Percentiles rank a stretch among this genome's conserved stretches.
These are phyloP conservation scores for Nicotiana noctiflora DNA, from an alignment of 257 asterid species.

Conservation along the genomic window DNA sequence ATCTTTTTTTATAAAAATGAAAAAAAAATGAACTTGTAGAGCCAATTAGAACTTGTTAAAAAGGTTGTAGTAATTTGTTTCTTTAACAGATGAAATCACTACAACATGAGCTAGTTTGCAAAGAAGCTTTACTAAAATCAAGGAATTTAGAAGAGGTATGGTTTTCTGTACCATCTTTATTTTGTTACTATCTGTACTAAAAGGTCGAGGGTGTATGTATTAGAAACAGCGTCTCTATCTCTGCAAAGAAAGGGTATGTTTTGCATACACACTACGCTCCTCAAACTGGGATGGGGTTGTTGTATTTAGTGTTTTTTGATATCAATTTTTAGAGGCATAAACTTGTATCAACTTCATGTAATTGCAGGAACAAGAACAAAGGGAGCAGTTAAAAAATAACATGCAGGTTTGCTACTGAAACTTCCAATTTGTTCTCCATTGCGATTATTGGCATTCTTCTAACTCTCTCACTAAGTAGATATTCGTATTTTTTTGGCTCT, in stretches of 20 bases:
- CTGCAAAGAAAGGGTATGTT: too few species aligned
- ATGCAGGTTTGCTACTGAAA: constrained; percentile 15
- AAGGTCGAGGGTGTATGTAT: background rate
- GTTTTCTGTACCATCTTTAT: background rate
- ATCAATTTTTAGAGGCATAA: background rate
- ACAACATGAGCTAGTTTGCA: constrained; percentile 70
- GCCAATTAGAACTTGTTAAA: background rate
- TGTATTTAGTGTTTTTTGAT: too few species aligned
- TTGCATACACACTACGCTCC: too few species aligned
- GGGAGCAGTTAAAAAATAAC: constrained; percentile 7
- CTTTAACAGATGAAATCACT: constrained; percentile 50
- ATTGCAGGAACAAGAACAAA: constrained; percentile 30
- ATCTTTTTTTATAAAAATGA: constrained; percentile 6
- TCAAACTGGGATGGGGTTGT: too few species aligned
- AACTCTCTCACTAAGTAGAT: background rate
- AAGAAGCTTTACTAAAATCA: constrained; percentile 63
- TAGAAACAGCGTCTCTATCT: too few species aligned
- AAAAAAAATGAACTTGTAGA: background rate
- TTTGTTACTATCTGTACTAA: background rate
- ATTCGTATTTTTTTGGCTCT: background rate
- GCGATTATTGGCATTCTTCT: background rate
- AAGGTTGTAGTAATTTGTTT: background rate
- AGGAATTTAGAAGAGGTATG: constrained; percentile 27
- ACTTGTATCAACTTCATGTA: background rate
- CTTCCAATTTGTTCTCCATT: background rate